These are phyloP conservation scores for Yamadazyma endophytica DNA, from an alignment of 805 yeast species.

Conservation along the genomic window DNA sequence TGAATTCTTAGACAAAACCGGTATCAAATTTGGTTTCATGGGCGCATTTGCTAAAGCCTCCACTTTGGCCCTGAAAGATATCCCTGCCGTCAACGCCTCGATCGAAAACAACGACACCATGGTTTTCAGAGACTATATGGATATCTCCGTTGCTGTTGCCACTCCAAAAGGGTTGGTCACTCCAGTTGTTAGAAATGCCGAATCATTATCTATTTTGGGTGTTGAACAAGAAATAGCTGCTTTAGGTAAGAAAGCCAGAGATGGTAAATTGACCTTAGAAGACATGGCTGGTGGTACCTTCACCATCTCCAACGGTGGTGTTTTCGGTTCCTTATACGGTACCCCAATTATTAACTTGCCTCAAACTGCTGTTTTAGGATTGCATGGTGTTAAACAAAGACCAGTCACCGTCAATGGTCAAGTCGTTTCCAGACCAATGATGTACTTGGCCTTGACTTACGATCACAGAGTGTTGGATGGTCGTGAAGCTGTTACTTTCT, in stretches of 20 bases:
- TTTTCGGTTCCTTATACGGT: constrained; percentile 95
- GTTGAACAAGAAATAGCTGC: constrained; percentile 81
- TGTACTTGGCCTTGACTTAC: constrained; percentile 97
- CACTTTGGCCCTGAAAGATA: constrained; percentile 86
- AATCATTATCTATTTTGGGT: constrained; percentile 80
- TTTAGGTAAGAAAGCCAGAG: constrained; percentile 92
- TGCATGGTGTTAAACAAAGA: constrained; percentile 97
- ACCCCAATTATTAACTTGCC: constrained; percentile 98
- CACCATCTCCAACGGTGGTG: constrained; percentile 99
- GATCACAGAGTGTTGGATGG: constrained; percentile 98
- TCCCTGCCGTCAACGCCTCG: constrained; percentile 93
- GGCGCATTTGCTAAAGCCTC: constrained; percentile 96
- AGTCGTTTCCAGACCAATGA: constrained; percentile 97
- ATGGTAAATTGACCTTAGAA: constrained; percentile 91
- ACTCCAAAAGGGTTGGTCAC: constrained; percentile 99
- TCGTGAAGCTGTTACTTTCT: constrained; percentile 97
- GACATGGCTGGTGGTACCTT: constrained; percentile 99
- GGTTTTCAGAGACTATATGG: constrained; percentile 94
- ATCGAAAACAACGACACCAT: constrained; percentile 89
- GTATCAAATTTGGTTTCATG: constrained; percentile 97
- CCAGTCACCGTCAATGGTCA: constrained; percentile 96
- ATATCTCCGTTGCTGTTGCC: constrained; percentile 94
- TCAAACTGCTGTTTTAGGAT: constrained; percentile 95
- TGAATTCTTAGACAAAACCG: constrained; percentile 89
- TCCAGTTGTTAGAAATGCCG: constrained; percentile 96